Percentiles rank a stretch among this genome's conserved stretches.
Evolutionary conservation across 2,329 filamentous ascomycete genomes (phyloP).

Genomic region (Cylindrodendrum hubeiense): DNA sequence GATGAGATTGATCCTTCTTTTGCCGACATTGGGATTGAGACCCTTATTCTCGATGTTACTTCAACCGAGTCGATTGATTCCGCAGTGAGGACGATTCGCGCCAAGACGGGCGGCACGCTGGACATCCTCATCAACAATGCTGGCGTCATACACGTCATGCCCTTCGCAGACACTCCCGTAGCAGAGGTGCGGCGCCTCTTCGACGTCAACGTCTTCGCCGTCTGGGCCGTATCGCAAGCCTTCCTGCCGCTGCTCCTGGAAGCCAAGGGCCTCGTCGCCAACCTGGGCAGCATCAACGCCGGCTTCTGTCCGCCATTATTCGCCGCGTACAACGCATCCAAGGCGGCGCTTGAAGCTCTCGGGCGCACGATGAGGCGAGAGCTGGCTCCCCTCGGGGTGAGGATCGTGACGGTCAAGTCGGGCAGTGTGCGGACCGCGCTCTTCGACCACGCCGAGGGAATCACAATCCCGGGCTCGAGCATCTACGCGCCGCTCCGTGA

Average conservation of each 20-base stretch:
- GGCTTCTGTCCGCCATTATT: slow-evolving; percentile 9
- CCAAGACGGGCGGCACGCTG: slow-evolving; percentile 1
- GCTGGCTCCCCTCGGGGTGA: slow-evolving; percentile 13
- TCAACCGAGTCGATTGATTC: no score
- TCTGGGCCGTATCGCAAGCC: slow-evolving; percentile 22
- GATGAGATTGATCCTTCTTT: no score
- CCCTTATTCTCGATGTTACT: no score
- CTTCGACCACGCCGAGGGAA: no score
- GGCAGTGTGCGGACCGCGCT: no score
- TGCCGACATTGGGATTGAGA: no score
- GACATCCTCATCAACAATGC: slow-evolving; percentile 19
- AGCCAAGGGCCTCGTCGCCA: slow-evolving; percentile 18
- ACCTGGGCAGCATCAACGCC: slow-evolving; percentile 16
- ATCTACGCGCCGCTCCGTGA: no score
- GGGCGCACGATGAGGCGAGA: slow-evolving; percentile 12
- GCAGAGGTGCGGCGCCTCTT: slow-evolving; percentile 20
- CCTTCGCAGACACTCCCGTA: slow-evolving; percentile 16
- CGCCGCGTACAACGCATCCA: slow-evolving; percentile 18
- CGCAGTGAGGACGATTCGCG: no score
- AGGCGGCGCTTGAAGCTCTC: slow-evolving; percentile 21
- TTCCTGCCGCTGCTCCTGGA: slow-evolving; percentile 28
- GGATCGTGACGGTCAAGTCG: no score
- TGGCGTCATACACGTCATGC: slow-evolving; percentile 19
- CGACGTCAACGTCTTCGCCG: slow-evolving; percentile 21
- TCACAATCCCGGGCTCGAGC: no score